These are phyloP conservation scores for Candida glucosophila DNA, from an alignment of 1,139 yeast genomes.

Conservation along the genomic window DNA sequence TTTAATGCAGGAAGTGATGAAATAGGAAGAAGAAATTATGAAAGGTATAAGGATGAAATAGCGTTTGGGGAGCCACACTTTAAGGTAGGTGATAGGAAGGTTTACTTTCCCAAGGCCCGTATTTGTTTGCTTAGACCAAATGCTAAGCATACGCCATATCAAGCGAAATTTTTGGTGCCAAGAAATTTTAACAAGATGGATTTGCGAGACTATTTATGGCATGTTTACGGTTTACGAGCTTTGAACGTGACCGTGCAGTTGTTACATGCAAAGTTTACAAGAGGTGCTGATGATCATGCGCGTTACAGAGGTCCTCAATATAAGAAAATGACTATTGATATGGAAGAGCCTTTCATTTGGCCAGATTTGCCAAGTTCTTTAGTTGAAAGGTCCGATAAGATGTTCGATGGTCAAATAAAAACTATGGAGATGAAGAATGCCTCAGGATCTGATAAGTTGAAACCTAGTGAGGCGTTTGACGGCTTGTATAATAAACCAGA, in stretches of 20 bases:
- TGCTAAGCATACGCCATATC: constrained; percentile 92
- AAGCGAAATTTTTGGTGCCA: constrained; percentile 90
- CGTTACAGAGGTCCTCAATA: constrained; percentile 74
- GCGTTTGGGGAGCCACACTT: constrained; percentile 70
- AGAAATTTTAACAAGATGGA: constrained; percentile 85
- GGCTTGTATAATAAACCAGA: constrained; percentile 71
- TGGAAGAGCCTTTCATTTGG: constrained; percentile 92
- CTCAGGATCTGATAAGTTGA: constrained; percentile 59
- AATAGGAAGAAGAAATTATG: constrained; percentile 32
- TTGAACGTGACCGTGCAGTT: constrained; percentile 81
- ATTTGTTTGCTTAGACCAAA: constrained; percentile 74
- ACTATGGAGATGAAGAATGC: constrained; percentile 21
- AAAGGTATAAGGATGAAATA: constrained; percentile 45
- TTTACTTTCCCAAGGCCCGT: constrained; percentile 80
- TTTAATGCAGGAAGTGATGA: constrained; percentile 25
- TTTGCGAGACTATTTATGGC: constrained; percentile 81
- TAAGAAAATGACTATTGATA: constrained; percentile 91
- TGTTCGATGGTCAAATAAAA: constrained; percentile 18
- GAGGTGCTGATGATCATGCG: constrained; percentile 55
- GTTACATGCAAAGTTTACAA: constrained; percentile 60
- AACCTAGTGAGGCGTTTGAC: constrained; percentile 65
- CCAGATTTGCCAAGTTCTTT: constrained; percentile 49
- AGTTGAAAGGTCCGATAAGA: constrained; percentile 15
- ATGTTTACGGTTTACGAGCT: constrained; percentile 81
- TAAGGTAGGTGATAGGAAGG: constrained; percentile 60